Evolutionary conservation across 139 green algal genomes (phyloP), one percentile per base, ranked within the genome.

Genomic region (Yamagishiella unicocca): DNA sequence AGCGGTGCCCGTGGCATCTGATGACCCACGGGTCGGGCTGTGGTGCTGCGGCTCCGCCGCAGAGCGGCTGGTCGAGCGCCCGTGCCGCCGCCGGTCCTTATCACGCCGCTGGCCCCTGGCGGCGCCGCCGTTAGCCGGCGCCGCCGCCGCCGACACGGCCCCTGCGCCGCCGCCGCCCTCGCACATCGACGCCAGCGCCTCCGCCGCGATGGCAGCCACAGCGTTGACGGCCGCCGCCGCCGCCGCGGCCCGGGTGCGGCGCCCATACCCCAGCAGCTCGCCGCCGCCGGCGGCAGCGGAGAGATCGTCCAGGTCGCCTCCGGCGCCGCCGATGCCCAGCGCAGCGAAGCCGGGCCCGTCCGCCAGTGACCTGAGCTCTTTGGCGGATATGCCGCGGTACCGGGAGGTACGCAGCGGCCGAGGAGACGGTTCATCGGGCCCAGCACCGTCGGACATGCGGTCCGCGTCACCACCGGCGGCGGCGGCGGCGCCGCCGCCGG

Each of bases 21-120:
- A 82, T 14, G 74, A 82, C 46, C 74, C 74, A 46, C 74, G 46
- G 74, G 74, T 82, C 46, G 74, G 74, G 46, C 74, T 82, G 46
- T 68, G 31, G 33, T 55, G 74, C 9, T 7, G 25, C 25, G 8
- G 72, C 42, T 43, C 42, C 27, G 27, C 12, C 43, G 72, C 72
- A 43, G 25, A 27, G 9, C 70, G 62, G 19, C 62, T 71, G 62
- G 19, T 21, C 62, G 35, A 29, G 21, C 31, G 66, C 45, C 17
- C 21, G 9, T 45, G 66, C 66, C 33, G 33, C 9, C 66, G 66
- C 2, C 12, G 14, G 21, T 66, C 55, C 55, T 24, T 19, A 4
- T 66, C 55, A 4, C 55, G 55, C 21, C 55, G 55, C 21, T 66
- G 55, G 55, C 21, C 10, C 55, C 55, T 19, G 21, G 14, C 55